phyloP scores from a whole-genome alignment of 176 grass and related monocot species.

The Thinopyrum elongatum region DNA sequence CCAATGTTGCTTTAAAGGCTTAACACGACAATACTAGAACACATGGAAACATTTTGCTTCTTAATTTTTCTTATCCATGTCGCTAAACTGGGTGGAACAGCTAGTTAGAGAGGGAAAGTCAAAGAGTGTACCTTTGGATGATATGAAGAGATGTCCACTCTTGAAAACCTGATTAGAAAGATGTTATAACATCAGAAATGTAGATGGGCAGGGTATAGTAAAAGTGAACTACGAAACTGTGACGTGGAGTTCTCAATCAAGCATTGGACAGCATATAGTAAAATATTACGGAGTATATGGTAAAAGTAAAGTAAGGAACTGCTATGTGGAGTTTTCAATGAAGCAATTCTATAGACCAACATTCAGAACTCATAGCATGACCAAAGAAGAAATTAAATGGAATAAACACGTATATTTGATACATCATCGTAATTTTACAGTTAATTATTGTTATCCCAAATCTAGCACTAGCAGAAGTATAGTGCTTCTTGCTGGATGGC shows the following conservation, averaged over 20 bases:
- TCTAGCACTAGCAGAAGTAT: neutral
- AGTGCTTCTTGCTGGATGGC: neutral
- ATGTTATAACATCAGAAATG: slow-evolving; percentile 30
- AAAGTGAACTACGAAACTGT: neutral
- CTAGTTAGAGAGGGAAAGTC: neutral
- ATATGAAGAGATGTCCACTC: slow-evolving; percentile 98
- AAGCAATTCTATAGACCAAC: neutral
- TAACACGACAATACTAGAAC: neutral
- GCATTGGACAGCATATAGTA: neutral
- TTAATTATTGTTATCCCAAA: neutral
- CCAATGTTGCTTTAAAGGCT: neutral
- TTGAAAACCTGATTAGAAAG: slow-evolving; percentile 78
- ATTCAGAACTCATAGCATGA: neutral
- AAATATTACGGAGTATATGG: neutral
- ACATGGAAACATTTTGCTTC: neutral
- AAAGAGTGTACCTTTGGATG: slow-evolving; percentile 75
- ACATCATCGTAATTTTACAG: neutral
- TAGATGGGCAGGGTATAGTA: neutral
- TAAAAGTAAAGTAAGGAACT: neutral
- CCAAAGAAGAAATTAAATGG: slow-evolving; percentile 11
- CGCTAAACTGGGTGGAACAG: neutral
- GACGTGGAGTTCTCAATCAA: slow-evolving; percentile 3
- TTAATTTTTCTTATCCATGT: slow-evolving; percentile 5
- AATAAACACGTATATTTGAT: neutral
- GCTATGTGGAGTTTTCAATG: neutral